These are phyloP conservation scores for Penicillium italicum DNA, from an alignment of 2,329 filamentous ascomycete species.

Conservation along the genomic window DNA sequence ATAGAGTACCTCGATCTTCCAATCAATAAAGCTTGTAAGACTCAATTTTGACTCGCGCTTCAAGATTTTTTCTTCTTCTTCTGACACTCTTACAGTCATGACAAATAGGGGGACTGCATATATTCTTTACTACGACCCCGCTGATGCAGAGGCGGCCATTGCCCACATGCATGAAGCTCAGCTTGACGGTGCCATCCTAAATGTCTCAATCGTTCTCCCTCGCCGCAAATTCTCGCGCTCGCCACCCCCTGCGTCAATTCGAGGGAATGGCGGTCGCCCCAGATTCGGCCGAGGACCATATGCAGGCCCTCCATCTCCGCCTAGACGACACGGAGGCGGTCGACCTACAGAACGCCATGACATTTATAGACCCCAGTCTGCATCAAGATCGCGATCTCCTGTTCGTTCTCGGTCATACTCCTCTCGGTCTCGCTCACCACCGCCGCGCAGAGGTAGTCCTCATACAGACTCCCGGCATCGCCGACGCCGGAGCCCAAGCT, in stretches of 20 bases:
- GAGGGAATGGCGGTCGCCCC: constrained; percentile 55
- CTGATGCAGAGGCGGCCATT: constrained; percentile 82
- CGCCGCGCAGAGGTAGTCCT: constrained; percentile 34
- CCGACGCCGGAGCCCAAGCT: constrained; percentile 58
- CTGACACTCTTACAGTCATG: constrained; percentile 57
- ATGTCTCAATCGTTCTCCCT: constrained; percentile 84
- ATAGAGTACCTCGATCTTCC: constrained; percentile 88
- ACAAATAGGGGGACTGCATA: constrained; percentile 93
- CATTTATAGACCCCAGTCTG: constrained; percentile 59
- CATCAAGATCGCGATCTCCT: constrained; percentile 48
- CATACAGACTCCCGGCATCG: constrained; percentile 36
- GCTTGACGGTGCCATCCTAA: constrained; percentile 75
- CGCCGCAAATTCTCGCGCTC: constrained; percentile 76
- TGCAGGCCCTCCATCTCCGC: constrained; percentile 29
- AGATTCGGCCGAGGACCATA: constrained; percentile 30
- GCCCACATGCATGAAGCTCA: constrained; percentile 98
- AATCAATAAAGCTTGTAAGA: constrained; percentile 76
- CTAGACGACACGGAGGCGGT: constrained; percentile 39
- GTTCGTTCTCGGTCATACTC: constrained; percentile 38
- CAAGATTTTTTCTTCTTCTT: neutral
- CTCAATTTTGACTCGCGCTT: too few relatives aligned
- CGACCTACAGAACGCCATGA: constrained; percentile 49
- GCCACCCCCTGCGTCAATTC: constrained; percentile 67
- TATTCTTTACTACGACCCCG: constrained; percentile 73
- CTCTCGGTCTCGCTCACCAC: constrained; percentile 44